phyloP scores from a whole-genome alignment of 306 rosid genomes.

The apple (Malus domestica) region DNA sequence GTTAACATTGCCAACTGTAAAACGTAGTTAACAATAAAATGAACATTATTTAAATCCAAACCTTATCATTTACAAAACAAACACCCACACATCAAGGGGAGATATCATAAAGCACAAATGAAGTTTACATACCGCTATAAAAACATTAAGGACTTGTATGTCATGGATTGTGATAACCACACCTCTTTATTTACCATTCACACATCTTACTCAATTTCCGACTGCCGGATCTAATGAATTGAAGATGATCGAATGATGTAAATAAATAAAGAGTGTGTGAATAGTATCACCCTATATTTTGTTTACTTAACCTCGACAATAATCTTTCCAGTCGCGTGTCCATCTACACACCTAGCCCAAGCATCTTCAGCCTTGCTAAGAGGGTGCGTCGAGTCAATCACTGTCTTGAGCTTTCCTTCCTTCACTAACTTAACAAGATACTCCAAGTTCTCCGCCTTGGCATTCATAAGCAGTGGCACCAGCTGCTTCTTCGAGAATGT shows the following conservation, averaged over 20 bases:
- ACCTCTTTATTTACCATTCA: no score
- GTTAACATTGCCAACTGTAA: background rate
- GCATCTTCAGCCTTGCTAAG: constrained; percentile 55
- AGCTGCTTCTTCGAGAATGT: constrained; percentile 65
- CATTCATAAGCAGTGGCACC: constrained; percentile 44
- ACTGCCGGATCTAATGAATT: no score
- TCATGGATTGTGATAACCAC: no score
- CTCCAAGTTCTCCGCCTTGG: constrained; percentile 41
- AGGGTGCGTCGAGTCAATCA: constrained; percentile 56
- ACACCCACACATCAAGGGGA: background rate
- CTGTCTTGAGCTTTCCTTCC: constrained; percentile 65
- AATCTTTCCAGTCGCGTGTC: constrained; percentile 88
- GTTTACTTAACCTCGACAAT: constrained; percentile 39
- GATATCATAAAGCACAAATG: no score
- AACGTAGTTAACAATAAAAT: background rate
- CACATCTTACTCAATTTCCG: fast-evolving
- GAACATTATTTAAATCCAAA: background rate
- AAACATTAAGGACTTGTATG: background rate
- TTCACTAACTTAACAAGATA: constrained; percentile 53
- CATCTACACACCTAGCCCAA: constrained; percentile 64
- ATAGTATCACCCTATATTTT: no score
- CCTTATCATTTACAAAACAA: background rate
- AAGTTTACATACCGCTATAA: background rate
- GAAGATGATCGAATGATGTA: no score
- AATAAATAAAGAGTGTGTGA: fast-evolving